Base-by-base conservation (phyloP, 495 filamentous ascomycete genomes). In the Choiromyces venosus region DNA sequence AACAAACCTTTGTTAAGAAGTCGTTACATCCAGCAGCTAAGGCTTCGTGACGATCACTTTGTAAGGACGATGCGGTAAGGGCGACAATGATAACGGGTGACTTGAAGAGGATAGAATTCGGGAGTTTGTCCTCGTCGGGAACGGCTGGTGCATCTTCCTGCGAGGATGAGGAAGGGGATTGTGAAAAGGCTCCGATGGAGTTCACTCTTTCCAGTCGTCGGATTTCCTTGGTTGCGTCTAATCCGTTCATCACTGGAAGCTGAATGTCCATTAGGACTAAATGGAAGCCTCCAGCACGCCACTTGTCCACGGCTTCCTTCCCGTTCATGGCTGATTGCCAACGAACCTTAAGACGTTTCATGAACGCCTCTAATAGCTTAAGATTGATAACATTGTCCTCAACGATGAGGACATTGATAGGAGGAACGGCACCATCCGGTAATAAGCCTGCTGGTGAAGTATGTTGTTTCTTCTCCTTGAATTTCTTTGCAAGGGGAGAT, bases 341-440 rank as follows among this genome's bases (percentile, higher is more conserved):
- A n/a, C 95, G 91, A 37, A 99, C 95, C 78, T 96, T 97, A 42
- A 99, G 87, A 65, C 94, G 87, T 82, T 97, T 97, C 87, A 98
- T 95, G 82, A 99, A 97, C 0, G 93, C 93, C 79, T 98, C 95
- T 2, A 99, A 84, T 7, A 99, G 88, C 67, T 92, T 89, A 67
- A 98, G 86, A 78, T 99, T 99, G 86, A 99, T 98, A 73, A 94
- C 91, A 82, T 99, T 99, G 84, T 99, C 95, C 84, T 99, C 95
- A 42, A 99, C 95, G 71, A 99, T 97, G 25, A 99, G 86, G 12
- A 98, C 94, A 77, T 96, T 98, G 83, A 99, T 99, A 33, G 95
- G 95, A 14, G 95, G 95, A 3, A 99, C 93, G 8, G 91, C 90
- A 69, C 89, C 89, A 78, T 92, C 91, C 18, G 95, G 87, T 66